Conservation (phyloP, 2,329 filamentous ascomycete genomes). For the Monosporascus sp. region DNA sequence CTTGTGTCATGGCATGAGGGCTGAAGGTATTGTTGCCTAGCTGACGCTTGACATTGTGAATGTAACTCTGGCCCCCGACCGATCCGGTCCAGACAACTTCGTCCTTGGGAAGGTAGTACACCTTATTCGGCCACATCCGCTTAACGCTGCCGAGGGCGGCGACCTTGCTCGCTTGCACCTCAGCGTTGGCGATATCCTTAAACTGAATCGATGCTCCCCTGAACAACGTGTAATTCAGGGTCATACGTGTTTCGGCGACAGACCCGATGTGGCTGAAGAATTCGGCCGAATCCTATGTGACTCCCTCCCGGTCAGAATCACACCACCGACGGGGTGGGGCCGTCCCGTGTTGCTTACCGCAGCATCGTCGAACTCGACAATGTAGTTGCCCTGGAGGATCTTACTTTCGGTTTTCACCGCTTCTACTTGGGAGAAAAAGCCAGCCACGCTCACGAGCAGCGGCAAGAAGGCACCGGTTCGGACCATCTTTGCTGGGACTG, state of each 20-base stretch:
- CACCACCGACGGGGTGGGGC: neutral
- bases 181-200: constrained; percentile 39
- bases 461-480: constrained; percentile 18
- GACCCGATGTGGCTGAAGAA: constrained; percentile 33
- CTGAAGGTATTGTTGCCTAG: constrained; percentile 35
- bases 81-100: constrained; percentile 40
- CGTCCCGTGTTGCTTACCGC: constrained; percentile 30
- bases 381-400: constrained; percentile 42
- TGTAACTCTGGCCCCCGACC: constrained; percentile 17
- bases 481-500: constrained; percentile 19
- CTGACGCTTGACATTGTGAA: constrained; percentile 28
- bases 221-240: constrained; percentile 47
- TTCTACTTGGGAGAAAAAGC: constrained; percentile 14
- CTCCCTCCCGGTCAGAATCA: constrained; percentile 4
- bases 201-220: constrained; percentile 50
- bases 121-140: constrained; percentile 42
- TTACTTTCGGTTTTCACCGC: constrained; percentile 13
- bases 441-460: constrained; percentile 20
- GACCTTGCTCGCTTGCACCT: constrained; percentile 36
- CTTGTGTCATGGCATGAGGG: constrained; percentile 53
- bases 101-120: constrained; percentile 39
- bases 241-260: constrained; percentile 41
- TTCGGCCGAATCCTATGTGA: constrained; percentile 33
- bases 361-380: constrained; percentile 48
- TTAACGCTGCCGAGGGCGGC: constrained; percentile 40